Evolutionary conservation across 2,329 filamentous ascomycete species (phyloP).

Genomic region (Aspergillus glaucus): DNA sequence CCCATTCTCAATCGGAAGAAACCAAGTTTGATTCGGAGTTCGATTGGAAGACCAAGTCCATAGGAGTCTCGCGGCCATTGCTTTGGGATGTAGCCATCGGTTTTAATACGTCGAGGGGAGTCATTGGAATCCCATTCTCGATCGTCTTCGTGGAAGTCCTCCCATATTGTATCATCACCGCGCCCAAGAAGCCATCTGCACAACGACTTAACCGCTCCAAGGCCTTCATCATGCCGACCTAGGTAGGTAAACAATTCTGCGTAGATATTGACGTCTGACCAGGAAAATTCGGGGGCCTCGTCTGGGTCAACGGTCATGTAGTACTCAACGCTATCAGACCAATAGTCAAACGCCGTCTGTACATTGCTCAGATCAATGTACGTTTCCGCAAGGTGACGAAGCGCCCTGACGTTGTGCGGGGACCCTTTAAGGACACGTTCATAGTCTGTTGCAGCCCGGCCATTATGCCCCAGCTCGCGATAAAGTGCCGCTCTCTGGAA

Average conservation of each 20-base stretch:
- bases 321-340: slow-evolving; percentile 48
- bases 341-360: slow-evolving; percentile 44
- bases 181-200: slow-evolving; percentile 79
- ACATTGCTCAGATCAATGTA: slow-evolving; percentile 49
- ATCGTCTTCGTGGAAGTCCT: slow-evolving; percentile 64
- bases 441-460: slow-evolving; percentile 46
- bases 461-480: slow-evolving; percentile 43
- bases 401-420: slow-evolving; percentile 49
- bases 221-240: slow-evolving; percentile 58
- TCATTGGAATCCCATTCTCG: slow-evolving; percentile 81
- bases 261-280: slow-evolving; percentile 82
- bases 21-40: slow-evolving; percentile 77
- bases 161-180: slow-evolving; percentile 69
- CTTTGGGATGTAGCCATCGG: slow-evolving; percentile 55
- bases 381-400: slow-evolving; percentile 52
- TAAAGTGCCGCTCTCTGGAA: slow-evolving; percentile 52
- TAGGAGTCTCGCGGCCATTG: slow-evolving; percentile 56
- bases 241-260: slow-evolving; percentile 69
- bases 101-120: slow-evolving; percentile 56
- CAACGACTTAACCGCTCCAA: slow-evolving; percentile 63
- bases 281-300: slow-evolving; percentile 49
- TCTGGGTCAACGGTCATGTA: slow-evolving; percentile 41
- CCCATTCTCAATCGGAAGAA: slow-evolving; percentile 71
- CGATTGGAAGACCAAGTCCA: slow-evolving; percentile 67
- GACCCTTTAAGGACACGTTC: slow-evolving; percentile 49